Conservation (phyloP, 352 stramenopile genomes). For the Chloridella minuta region DNA sequence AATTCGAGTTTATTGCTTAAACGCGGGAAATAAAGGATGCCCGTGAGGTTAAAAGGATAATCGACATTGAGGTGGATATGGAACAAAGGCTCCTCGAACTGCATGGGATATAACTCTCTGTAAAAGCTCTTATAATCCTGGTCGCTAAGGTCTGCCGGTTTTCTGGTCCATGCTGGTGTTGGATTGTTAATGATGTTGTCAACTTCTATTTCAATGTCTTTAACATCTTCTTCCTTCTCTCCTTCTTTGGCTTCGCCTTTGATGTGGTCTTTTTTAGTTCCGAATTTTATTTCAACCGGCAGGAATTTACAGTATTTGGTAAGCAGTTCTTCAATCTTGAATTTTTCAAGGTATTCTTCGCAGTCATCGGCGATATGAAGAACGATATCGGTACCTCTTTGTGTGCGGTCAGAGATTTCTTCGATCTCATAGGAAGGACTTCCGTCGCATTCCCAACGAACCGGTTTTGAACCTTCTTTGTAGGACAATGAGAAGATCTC, state of each 20-base stretch:
- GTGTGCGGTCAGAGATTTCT: neutral
- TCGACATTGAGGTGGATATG: neutral
- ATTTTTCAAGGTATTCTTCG: neutral
- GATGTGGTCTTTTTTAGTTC: neutral
- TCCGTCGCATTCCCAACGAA: neutral
- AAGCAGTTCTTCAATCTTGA: neutral
- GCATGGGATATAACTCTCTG: neutral
- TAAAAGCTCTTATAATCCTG: neutral
- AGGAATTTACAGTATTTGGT: constrained; percentile 3
- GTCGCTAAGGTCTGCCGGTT: neutral
- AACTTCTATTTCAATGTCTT: neutral
- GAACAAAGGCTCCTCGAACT: neutral
- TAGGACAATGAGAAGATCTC: neutral
- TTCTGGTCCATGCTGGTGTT: neutral
- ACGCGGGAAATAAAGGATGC: neutral
- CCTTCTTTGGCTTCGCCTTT: neutral
- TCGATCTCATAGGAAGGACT: neutral
- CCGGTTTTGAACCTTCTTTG: neutral
- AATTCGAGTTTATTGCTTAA: neutral
- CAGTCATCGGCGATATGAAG: neutral
- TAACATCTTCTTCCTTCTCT: neutral
- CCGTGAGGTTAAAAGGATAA: neutral
- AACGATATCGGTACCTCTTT: neutral
- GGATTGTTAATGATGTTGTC: neutral
- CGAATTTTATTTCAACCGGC: neutral